A percentile compares a stretch with the other conserved stretches of the same genome.
phyloP scores from a whole-genome alignment of 75 land plant genomes.

The Selaginella tamariscina region DNA sequence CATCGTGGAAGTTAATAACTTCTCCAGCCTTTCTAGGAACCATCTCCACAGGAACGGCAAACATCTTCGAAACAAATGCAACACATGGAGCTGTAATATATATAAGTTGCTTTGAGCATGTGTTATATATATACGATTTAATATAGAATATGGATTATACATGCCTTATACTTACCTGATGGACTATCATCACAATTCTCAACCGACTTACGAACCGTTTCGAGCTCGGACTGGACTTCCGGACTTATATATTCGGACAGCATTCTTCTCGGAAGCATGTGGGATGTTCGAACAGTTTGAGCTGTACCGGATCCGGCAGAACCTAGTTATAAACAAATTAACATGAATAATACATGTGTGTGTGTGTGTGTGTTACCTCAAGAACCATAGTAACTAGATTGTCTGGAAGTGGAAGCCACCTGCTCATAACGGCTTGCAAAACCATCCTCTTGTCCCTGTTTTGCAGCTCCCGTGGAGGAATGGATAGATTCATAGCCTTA shows the following conservation, averaged over 20 bases:
- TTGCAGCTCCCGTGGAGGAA: constrained; percentile 68
- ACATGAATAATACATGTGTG: no score
- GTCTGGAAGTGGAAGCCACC: constrained; percentile 83
- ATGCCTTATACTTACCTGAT: no score
- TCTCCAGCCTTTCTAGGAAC: constrained; percentile 37
- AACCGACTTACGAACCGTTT: constrained; percentile 49
- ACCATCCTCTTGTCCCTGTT: constrained; percentile 66
- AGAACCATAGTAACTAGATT: constrained; percentile 69
- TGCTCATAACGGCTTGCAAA: constrained; percentile 70
- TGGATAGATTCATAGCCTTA: constrained; percentile 55
- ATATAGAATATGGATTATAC: no score
- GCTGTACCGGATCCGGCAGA: constrained; percentile 71
- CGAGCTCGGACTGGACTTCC: constrained; percentile 40
- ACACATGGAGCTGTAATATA: constrained; percentile 61
- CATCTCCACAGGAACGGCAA: constrained; percentile 68
- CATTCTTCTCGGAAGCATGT: constrained; percentile 49
- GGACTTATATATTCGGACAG: constrained; percentile 13
- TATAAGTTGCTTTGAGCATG: no score
- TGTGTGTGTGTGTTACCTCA: no score
- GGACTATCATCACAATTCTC: constrained; percentile 58
- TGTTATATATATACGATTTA: no score
- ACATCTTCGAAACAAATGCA: constrained; percentile 90
- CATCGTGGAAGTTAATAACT: constrained; percentile 36
- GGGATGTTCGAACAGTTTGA: constrained; percentile 48
- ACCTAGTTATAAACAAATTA: no score